These are phyloP conservation scores for Eryngium alpinum DNA, from an alignment of 140 eudicot species.

Conservation along the genomic window DNA sequence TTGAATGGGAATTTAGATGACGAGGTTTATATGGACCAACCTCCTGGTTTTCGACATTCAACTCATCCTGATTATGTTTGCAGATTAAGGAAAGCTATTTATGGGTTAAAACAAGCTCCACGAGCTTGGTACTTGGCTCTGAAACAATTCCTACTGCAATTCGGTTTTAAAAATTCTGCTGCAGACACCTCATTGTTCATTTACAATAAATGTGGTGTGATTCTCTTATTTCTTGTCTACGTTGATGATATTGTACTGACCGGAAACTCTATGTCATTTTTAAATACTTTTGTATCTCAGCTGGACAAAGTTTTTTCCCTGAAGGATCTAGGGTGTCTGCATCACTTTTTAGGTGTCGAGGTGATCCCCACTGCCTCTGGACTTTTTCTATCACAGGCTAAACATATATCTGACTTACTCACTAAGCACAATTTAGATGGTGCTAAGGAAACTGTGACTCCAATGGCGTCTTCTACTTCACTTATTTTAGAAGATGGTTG, in stretches of 20 bases:
- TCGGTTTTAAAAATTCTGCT: not conserved
- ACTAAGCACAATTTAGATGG: no score
- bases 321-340: not conserved
- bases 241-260: not conserved
- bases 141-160: not conserved
- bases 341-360: not conserved
- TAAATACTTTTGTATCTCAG: not conserved
- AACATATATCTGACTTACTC: no score
- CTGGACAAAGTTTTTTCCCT: no score
- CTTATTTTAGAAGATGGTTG: no score
- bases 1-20: not conserved
- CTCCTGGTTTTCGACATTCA: not conserved
- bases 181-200: not conserved
- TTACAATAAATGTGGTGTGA: not conserved
- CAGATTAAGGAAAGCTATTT: not conserved
- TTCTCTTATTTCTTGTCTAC: not conserved
- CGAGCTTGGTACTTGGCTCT: not conserved
- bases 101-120: not conserved
- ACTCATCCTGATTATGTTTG: not conserved
- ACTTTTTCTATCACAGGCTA: no score
- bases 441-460: no score
- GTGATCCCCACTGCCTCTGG: not conserved
- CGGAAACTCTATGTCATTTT: not conserved
- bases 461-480: no score
- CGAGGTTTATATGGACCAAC: not conserved